A percentile compares a stretch with the other conserved stretches of the same genome.
Conservation (phyloP, 2,329 filamentous ascomycete species). For the Pyrenophora seminiperda region DNA sequence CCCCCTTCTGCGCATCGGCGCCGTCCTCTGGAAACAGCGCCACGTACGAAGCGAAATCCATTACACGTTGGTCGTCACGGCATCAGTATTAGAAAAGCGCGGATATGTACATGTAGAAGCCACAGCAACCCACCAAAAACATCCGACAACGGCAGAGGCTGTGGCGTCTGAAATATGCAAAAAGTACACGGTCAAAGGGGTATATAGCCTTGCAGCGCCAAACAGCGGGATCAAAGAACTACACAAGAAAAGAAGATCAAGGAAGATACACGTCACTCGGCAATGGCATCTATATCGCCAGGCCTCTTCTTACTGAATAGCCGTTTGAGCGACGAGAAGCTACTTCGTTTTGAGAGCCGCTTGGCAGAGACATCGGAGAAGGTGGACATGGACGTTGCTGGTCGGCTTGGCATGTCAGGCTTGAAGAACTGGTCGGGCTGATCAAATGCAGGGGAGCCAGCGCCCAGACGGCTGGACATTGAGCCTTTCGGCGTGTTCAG, state of each 20-base stretch:
- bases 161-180: constrained; percentile 13
- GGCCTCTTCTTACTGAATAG: constrained; percentile 46
- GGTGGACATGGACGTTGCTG: constrained; percentile 38
- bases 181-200: constrained; percentile 28
- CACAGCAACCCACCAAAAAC: constrained; percentile 4
- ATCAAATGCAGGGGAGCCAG: constrained; percentile 31
- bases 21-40: neutral
- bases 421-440: constrained; percentile 18
- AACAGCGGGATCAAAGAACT: constrained; percentile 27
- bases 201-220: constrained; percentile 42
- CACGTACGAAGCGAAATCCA: constrained; percentile 7
- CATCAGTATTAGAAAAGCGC: constrained; percentile 23
- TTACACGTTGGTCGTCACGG: constrained; percentile 26
- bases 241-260: constrained; percentile 19
- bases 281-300: constrained; percentile 40
- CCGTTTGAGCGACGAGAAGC: constrained; percentile 43
- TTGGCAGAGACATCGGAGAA: constrained; percentile 27
- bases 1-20: neutral
- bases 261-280: constrained; percentile 29
- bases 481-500: constrained; percentile 43
- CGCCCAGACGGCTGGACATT: constrained; percentile 33
- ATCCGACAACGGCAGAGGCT: constrained; percentile 2
- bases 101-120: constrained; percentile 22
- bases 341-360: constrained; percentile 40
- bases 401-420: constrained; percentile 29